A percentile compares a stretch with the other conserved stretches of the same genome.
These are phyloP conservation scores for Aspergillus uvarum DNA, from an alignment of 2,329 filamentous ascomycete genomes.

Conservation along the genomic window DNA sequence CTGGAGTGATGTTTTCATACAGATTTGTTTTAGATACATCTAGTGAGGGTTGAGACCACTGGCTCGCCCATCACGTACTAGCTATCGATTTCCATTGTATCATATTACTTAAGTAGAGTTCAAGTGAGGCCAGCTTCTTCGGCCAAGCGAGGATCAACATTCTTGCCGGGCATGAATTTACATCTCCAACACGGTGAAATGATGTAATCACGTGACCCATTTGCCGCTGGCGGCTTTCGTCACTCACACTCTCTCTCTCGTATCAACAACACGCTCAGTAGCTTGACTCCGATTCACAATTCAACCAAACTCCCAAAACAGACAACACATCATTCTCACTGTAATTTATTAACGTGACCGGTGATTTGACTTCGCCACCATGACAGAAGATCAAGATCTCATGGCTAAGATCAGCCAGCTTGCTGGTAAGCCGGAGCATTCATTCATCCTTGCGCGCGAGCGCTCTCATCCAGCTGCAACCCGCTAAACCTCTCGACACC, in stretches of 20 bases:
- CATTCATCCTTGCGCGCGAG: conserved; percentile 45
- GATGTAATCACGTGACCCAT: background rate
- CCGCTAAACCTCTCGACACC: conserved; percentile 13
- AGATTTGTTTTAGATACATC: conserved; percentile 14
- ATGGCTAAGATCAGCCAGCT: conserved; percentile 57
- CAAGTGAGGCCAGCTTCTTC: background rate
- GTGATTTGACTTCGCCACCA: conserved; percentile 26
- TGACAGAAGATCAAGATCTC: conserved; percentile 57
- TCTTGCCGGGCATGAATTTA: too few species aligned
- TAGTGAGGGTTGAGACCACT: conserved; percentile 7
- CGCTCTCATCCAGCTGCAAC: conserved; percentile 4
- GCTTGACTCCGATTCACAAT: background rate
- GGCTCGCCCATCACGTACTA: background rate
- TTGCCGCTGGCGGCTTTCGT: background rate
- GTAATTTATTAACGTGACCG: conserved; percentile 13
- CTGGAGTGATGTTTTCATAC: conserved; percentile 12
- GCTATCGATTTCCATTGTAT: background rate
- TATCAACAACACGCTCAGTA: background rate
- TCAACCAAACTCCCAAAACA: background rate
- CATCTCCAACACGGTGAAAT: background rate
- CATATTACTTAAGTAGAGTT: background rate
- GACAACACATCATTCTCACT: background rate
- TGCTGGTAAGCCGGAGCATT: conserved; percentile 47
- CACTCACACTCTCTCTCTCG: background rate
- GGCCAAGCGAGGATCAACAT: background rate